Evolutionary conservation across 345 rosid genomes (phyloP).

Genomic region (Euphorbia pulcherrima): DNA sequence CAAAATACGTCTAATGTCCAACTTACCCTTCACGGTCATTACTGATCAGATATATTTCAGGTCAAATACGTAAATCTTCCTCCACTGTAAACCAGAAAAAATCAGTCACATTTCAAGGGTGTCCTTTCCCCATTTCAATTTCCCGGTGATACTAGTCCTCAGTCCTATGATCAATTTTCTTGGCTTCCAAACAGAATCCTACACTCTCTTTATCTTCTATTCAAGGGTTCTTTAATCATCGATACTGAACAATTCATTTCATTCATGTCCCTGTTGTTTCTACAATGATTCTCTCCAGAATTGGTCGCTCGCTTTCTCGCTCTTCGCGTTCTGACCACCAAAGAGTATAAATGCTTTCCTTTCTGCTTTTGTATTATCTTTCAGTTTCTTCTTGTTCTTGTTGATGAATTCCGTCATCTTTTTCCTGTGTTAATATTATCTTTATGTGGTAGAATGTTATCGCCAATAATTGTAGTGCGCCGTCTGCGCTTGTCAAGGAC

Average conservation of each 20-base stretch:
- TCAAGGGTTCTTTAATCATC: not conserved
- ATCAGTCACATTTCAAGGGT: not conserved
- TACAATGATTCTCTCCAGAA: slow-evolving; percentile 34
- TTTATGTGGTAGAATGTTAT: slow-evolving; percentile 20
- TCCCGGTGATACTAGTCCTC: not conserved
- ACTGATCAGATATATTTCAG: not conserved
- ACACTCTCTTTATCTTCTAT: not conserved
- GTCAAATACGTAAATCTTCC: not conserved
- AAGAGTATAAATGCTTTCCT: not conserved
- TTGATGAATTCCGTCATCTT: not conserved
- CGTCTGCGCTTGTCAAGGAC: slow-evolving; percentile 15
- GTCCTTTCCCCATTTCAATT: not conserved
- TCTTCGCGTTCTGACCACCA: slow-evolving; percentile 23
- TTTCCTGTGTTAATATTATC: too few relatives aligned
- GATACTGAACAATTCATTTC: not conserved
- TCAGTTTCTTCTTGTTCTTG: not conserved
- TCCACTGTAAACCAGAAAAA: not conserved
- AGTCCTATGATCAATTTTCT: slow-evolving; percentile 1
- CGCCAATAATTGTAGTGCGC: slow-evolving; percentile 9
- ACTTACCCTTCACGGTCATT: not conserved
- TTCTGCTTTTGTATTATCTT: not conserved
- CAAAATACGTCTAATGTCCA: not conserved
- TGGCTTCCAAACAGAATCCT: not conserved
- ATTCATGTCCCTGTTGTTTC: not conserved
- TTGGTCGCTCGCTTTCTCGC: slow-evolving; percentile 26